A percentile compares a stretch with the other conserved stretches of the same genome.
phyloP scores from a whole-genome alignment of 495 filamentous ascomycete species.

The Talaromyces ruber region DNA sequence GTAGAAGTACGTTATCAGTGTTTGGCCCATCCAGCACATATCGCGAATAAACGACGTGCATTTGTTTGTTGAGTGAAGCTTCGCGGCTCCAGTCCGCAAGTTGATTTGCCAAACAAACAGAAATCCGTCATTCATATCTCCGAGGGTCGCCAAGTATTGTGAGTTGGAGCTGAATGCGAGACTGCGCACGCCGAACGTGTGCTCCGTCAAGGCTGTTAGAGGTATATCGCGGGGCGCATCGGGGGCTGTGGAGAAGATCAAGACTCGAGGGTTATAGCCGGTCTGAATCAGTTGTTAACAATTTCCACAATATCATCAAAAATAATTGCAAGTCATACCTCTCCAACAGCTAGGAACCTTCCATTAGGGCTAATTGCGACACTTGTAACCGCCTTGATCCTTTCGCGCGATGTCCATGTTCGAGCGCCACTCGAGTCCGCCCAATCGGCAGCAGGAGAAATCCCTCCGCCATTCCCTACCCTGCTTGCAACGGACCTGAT shows the following conservation, averaged over 20 bases:
- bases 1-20: conserved; percentile 51
- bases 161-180: conserved; percentile 86
- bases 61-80: conserved; percentile 84
- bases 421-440: conserved; percentile 57
- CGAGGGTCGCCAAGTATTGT: conserved; percentile 79
- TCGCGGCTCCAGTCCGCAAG: conserved; percentile 71
- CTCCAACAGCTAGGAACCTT: conserved; percentile 81
- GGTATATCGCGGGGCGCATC: conserved; percentile 73
- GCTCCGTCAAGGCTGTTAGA: conserved; percentile 77
- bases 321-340: conserved; percentile 38
- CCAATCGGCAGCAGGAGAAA: conserved; percentile 34
- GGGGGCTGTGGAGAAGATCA: conserved; percentile 73
- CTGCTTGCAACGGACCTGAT: conserved; percentile 23
- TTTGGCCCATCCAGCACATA: conserved; percentile 81
- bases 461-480: conserved; percentile 20
- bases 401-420: conserved; percentile 76
- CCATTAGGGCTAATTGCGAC: conserved; percentile 87
- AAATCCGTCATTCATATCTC: conserved; percentile 85
- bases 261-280: conserved; percentile 83
- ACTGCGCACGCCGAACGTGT: conserved; percentile 80
- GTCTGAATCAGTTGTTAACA: conserved; percentile 39
- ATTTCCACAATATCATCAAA: neutral
- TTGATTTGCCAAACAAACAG: conserved; percentile 87
- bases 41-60: conserved; percentile 76
- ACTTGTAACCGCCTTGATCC: conserved; percentile 94